phyloP scores from a whole-genome alignment of 352 stramenopile species.

The Phytopythium sindhum region DNA sequence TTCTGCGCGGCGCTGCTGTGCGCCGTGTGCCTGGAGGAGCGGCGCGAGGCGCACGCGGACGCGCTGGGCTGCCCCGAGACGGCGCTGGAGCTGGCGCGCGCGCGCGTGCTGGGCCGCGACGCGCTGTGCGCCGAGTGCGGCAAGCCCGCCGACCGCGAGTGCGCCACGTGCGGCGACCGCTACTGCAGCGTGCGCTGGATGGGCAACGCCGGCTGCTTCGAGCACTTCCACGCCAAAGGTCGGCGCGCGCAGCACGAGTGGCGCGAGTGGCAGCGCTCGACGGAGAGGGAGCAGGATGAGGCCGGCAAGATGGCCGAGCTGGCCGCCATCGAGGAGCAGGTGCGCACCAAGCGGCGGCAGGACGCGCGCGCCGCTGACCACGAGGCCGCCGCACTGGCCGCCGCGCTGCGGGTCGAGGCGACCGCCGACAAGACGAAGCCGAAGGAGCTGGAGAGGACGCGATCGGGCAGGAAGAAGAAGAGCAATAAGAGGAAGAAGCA shows the following conservation, averaged over 20 bases:
- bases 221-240: constrained; percentile 74
- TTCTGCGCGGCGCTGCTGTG: constrained; percentile 60
- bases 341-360: constrained; percentile 46
- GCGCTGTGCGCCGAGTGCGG: constrained; percentile 72
- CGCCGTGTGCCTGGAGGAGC: constrained; percentile 44
- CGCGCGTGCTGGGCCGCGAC: constrained; percentile 45
- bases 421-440: too few relatives aligned
- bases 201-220: constrained; percentile 81
- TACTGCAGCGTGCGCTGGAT: constrained; percentile 87
- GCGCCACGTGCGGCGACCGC: constrained; percentile 54
- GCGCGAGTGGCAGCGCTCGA: background rate
- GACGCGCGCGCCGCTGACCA: constrained; percentile 51
- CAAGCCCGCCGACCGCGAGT: constrained; percentile 67
- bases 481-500: background rate
- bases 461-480: constrained; percentile 21
- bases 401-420: constrained; percentile 32
- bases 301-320: constrained; percentile 38
- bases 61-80: constrained; percentile 48
- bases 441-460: background rate
- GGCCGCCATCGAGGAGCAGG: constrained; percentile 47
- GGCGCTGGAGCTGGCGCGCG: constrained; percentile 44
- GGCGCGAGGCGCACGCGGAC: constrained; percentile 4
- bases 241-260: constrained; percentile 61
- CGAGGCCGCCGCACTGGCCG: constrained; percentile 47
- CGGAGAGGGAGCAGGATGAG: constrained; percentile 16